A percentile compares a stretch with the other conserved stretches of the same genome.
These are phyloP conservation scores for Lasiosphaeria hispida DNA, from an alignment of 495 filamentous ascomycete species.

Conservation along the genomic window DNA sequence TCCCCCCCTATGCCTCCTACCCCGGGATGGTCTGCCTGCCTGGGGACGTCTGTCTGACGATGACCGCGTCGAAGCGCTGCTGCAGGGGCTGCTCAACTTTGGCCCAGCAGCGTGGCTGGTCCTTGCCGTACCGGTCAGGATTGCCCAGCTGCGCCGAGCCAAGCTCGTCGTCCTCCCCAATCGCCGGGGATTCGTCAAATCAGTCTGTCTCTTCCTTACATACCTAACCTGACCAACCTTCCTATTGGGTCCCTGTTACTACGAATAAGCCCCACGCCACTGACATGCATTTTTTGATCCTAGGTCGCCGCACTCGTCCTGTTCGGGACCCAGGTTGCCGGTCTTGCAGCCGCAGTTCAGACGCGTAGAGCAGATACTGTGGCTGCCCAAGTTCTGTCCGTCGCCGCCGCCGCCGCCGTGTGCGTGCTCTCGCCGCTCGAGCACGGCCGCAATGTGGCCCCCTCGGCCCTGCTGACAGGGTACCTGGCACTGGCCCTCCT, in stretches of 20 bases:
- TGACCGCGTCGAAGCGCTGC: background rate
- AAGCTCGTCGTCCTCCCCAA: slow-evolving; percentile 15
- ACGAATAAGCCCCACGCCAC: no score
- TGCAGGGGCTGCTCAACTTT: slow-evolving; percentile 10
- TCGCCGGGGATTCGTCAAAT: slow-evolving; percentile 9
- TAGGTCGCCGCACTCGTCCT: slow-evolving; percentile 3
- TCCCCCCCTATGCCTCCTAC: no score
- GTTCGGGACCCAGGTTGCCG: slow-evolving; percentile 7
- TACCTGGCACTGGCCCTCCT: slow-evolving; percentile 1
- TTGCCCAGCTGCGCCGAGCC: slow-evolving; percentile 2
- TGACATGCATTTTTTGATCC: no score
- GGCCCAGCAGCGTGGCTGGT: slow-evolving; percentile 16
- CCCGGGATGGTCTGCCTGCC: no score
- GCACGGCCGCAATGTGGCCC: slow-evolving; percentile 10
- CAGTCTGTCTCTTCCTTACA: no score
- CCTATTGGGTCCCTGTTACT: no score
- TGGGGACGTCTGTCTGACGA: slow-evolving; percentile 7
- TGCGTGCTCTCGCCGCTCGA: slow-evolving; percentile 15
- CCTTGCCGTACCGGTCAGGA: slow-evolving; percentile 4
- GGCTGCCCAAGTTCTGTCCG: background rate
- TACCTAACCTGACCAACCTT: no score
- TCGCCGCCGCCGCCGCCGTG: slow-evolving; percentile 5
- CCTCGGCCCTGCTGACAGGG: slow-evolving; percentile 9
- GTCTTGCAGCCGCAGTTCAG: background rate
- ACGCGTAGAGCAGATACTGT: background rate